phyloP scores from a whole-genome alignment of 1,139 yeast genomes.

The Arxiozyma heterogenica region DNA sequence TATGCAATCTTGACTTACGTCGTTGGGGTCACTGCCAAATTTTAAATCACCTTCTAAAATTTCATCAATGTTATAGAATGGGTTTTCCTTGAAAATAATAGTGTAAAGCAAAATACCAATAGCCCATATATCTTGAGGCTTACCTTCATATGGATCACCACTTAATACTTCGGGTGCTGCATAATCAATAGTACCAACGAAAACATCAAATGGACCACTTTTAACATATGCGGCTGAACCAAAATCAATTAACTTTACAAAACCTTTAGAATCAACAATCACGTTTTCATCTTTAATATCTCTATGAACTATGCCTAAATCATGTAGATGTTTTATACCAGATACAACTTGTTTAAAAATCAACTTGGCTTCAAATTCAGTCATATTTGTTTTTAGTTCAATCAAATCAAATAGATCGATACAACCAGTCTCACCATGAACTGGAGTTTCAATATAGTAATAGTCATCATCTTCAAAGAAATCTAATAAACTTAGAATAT shows the following conservation, averaged over 20 bases:
- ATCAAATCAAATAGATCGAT: conserved; percentile 87
- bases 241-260: conserved; percentile 82
- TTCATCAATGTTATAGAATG: conserved; percentile 90
- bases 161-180: conserved; percentile 94
- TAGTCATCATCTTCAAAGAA: conserved; percentile 86
- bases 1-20: conserved; percentile 48
- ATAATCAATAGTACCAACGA: conserved; percentile 93
- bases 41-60: conserved; percentile 85
- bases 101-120: conserved; percentile 85
- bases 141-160: conserved; percentile 86
- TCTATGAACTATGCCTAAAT: conserved; percentile 82
- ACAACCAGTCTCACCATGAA: conserved; percentile 85
- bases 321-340: conserved; percentile 74
- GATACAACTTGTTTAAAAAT: conserved; percentile 74
- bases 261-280: conserved; percentile 70
- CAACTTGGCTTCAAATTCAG: conserved; percentile 63
- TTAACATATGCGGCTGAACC: conserved; percentile 88
- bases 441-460: conserved; percentile 85
- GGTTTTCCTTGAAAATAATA: conserved; percentile 83
- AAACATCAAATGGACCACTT: conserved; percentile 93
- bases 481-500: conserved; percentile 74
- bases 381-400: conserved; percentile 72
- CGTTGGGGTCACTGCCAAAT: conserved; percentile 51
- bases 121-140: conserved; percentile 96
- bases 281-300: conserved; percentile 94